Evolutionary conservation across 2,329 filamentous ascomycete species (phyloP), one percentile per base, ranked within the genome.

Genomic region (Fusarium devonianum): DNA sequence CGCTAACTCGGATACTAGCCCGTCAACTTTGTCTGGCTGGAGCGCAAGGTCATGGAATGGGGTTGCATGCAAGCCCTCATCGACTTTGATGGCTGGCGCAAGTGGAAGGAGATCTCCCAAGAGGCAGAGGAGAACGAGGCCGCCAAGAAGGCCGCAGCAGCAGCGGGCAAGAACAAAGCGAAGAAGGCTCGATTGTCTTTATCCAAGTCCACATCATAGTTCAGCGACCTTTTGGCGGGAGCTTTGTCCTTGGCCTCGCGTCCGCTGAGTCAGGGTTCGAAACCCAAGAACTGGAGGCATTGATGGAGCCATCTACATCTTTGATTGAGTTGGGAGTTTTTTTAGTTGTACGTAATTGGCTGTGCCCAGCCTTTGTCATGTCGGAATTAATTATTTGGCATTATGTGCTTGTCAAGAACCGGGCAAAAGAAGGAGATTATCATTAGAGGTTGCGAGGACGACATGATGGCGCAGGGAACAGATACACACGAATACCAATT

Each of bases 51-150:
- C 63, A 97, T 95, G 75, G 94, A 99, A 78, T 99, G 94, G 94
- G 94, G 94, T 47, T 97, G 94, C 77, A 99, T 99, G 94, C 94
- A 97, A 76, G 94, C 94, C 8, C 81, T 99, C 17, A 97, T 99
- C 67, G 94, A 99, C 75, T 97, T 94, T 69, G 93, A 97, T 70
- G 94, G 94, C 54, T 99, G 94, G 94, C 85, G 92, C 45, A 91
- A 91, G 72, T 99, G 94, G 94, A 96, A 96, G 71, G 90, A 94
- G 66, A 93, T 90, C 67, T 78, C 77, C 7, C 75, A 78, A 48
- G 75, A 77, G 52, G 69, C 69, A 4, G 74, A 77, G 17, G 72
- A 75, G 43, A 68, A 73, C 14, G 77, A 77, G 19, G 69, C 73
- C 4, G 66, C 62, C 13, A 77, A 75, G 59, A 78, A 77, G 59